These are phyloP conservation scores for Nitzschia sp. DNA, from an alignment of 108 stramenopile species.

Conservation along the genomic window DNA sequence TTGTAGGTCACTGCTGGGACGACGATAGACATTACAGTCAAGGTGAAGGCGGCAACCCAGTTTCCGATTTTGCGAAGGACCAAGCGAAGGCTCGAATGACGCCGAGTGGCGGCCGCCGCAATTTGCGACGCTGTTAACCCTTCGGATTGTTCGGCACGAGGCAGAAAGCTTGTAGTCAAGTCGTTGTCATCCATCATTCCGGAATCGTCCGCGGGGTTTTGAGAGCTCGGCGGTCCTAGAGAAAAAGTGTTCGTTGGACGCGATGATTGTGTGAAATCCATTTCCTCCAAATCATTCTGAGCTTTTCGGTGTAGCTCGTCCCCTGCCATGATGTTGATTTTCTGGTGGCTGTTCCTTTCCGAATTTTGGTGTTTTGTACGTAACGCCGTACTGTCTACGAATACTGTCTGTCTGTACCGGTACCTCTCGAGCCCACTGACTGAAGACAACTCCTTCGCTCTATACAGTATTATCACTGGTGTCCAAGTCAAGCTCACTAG, in stretches of 20 bases:
- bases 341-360: too few relatives aligned
- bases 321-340: too few relatives aligned
- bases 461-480: too few relatives aligned
- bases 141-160: not conserved
- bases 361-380: too few relatives aligned
- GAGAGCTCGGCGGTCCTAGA: slow-evolving; percentile 13
- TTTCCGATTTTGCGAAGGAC: slow-evolving; percentile 40
- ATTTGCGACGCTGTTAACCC: slow-evolving; percentile 6
- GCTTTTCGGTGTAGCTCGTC: too few relatives aligned
- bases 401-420: too few relatives aligned
- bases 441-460: too few relatives aligned
- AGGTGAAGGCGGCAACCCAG: slow-evolving; percentile 32
- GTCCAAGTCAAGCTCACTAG: too few relatives aligned
- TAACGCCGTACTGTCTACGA: too few relatives aligned
- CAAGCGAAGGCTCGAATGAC: slow-evolving; percentile 31
- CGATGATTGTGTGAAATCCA: not conserved
- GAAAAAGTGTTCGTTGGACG: slow-evolving; percentile 14
- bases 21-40: slow-evolving; percentile 43
- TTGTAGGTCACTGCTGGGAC: slow-evolving; percentile 49
- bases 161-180: slow-evolving; percentile 25
- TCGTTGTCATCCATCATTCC: slow-evolving; percentile 42
- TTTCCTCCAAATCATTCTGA: slow-evolving; percentile 1
- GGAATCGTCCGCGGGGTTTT: slow-evolving; percentile 22
- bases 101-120: slow-evolving; percentile 14
- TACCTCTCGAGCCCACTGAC: too few relatives aligned